Base-by-base conservation (phyloP, 2,329 filamentous ascomycete genomes). In the Fusarium poae region DNA sequence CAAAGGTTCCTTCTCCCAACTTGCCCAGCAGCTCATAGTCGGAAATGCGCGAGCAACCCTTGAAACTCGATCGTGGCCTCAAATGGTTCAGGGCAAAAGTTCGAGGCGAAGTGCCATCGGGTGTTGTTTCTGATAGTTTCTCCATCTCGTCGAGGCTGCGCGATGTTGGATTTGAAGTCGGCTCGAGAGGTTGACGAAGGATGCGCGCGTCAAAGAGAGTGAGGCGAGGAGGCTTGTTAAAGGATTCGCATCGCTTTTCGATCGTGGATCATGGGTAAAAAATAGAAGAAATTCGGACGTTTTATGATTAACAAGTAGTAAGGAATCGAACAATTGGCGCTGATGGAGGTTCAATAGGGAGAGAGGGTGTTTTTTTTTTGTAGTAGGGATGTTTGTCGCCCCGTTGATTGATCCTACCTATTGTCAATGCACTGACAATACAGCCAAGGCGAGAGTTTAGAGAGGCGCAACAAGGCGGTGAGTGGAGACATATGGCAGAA, bases 1-100 rank as follows among this genome's bases (percentile, higher is more conserved):
- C 95, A 81, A 98, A 98, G 23, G 95, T 98, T 65, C 95, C 95
- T 79, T 98, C 95, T 72, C 95, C 95, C 57, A 99, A 87, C 81
- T 97, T 97, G 53, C 89, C 89, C 71, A 92, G 82, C 37, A 96
- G 83, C 72, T 94, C 92, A 78, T 96, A 97, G 71, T 94, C 91
- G 72, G 84, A 82, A 71, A 97, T 94, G 75, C 88, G 89, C 49
- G 94, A 96, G 83, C 95, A 97, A 66, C 96, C 96, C 54, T 85
- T 84, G 78, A 97, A 99, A 69, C 87, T 90, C 62, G 80, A 81
- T 75, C 81, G 82, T 48, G 83, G 84, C 62, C 85, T 86, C 77
- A 83, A 80, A 74, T 88, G 84, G 53, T 83, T 82, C n/a, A 84
- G 76, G 35, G 88, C 87, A 76, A 88, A 89, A 10, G 83, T 81